These are phyloP conservation scores for Xanthoceras sorbifolium DNA, from an alignment of 345 rosid genomes.

Conservation along the genomic window DNA sequence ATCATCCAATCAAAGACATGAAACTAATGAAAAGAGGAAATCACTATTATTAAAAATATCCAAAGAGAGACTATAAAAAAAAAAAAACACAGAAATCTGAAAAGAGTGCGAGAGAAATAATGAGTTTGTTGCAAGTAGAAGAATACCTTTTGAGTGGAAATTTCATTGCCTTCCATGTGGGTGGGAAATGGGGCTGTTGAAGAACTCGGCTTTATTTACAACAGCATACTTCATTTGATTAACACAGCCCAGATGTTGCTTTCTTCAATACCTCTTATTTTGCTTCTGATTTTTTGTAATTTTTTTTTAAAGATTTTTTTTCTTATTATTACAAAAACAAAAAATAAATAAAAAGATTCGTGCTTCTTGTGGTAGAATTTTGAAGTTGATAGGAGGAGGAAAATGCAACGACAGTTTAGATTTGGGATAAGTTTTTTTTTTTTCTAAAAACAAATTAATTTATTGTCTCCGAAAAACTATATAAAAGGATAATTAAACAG, in stretches of 20 bases:
- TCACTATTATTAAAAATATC: too few relatives aligned
- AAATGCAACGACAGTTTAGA: not conserved
- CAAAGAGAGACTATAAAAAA: not conserved
- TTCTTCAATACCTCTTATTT: not conserved
- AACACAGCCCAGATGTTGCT: constrained; percentile 1
- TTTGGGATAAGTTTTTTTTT: not conserved
- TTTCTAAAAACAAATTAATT: too few relatives aligned
- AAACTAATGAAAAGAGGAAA: not conserved
- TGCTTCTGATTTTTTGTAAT: not conserved
- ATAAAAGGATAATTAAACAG: too few relatives aligned
- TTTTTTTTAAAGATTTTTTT: not conserved
- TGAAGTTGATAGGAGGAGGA: not conserved
- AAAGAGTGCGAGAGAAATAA: not conserved
- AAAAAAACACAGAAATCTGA: not conserved
- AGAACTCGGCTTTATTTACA: constrained; percentile 23
- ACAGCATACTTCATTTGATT: constrained; percentile 32
- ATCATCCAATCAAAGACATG: not conserved
- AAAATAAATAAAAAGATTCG: not conserved
- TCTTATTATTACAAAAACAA: too few relatives aligned
- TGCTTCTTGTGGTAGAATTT: constrained; percentile 11
- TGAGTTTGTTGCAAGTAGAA: not conserved
- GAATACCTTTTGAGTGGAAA: constrained; percentile 41
- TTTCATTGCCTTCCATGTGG: constrained; percentile 52
- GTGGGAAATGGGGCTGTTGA: constrained; percentile 19
- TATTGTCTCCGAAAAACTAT: too few relatives aligned